phyloP scores from a whole-genome alignment of 345 rosid genomes.

The Salix viminalis region DNA sequence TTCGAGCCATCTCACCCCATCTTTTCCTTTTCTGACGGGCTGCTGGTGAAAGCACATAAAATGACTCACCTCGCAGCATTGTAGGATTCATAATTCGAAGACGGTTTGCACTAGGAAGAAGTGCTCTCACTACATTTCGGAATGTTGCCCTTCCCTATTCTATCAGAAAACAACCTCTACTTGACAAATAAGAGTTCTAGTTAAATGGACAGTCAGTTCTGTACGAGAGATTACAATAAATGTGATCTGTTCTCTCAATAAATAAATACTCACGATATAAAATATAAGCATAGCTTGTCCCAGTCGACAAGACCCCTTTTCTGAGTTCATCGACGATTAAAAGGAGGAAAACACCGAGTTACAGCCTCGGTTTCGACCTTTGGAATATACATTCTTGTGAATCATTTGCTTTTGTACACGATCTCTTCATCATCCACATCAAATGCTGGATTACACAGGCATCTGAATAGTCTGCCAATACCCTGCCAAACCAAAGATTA shows the following conservation, averaged over 20 bases:
- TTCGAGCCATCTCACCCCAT: background rate
- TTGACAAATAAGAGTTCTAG: background rate
- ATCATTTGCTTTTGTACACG: conserved; percentile 74
- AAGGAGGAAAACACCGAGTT: background rate
- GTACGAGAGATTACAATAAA: background rate
- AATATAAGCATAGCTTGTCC: background rate
- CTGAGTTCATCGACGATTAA: background rate
- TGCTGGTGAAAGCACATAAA: background rate
- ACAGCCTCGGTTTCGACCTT: background rate
- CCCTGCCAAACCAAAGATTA: conserved; percentile 43
- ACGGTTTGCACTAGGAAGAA: background rate
- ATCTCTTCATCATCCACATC: conserved; percentile 94
- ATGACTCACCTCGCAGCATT: background rate
- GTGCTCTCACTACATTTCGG: background rate
- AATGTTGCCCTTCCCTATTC: background rate
- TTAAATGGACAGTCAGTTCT: background rate
- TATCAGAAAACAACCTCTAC: background rate
- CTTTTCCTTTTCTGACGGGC: background rate
- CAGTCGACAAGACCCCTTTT: background rate
- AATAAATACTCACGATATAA: background rate
- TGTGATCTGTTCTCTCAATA: background rate
- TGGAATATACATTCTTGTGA: background rate
- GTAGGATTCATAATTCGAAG: background rate
- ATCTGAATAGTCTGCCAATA: conserved; percentile 90
- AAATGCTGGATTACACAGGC: conserved; percentile 92